Conservation (phyloP, 371 early-diverging fungal species). For the Mortierella polycephala region DNA sequence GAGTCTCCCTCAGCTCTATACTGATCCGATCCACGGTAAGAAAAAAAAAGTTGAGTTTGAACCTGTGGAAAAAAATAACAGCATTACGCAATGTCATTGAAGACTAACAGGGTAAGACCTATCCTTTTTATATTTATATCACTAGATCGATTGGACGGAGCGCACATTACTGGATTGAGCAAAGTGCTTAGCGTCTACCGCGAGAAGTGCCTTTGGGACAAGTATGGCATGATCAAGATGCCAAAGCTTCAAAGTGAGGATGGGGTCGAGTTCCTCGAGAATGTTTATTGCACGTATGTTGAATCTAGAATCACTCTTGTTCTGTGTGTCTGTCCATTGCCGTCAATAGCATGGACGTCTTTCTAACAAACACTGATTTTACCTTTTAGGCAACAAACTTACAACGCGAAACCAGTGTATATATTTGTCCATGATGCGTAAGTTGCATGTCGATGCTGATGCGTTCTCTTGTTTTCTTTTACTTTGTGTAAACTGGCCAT, state of each 20-base stretch:
- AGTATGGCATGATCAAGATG: constrained; percentile 44
- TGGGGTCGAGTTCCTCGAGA: constrained; percentile 29
- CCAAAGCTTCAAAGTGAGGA: constrained; percentile 29
- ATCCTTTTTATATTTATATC: not conserved
- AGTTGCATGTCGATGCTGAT: too few relatives aligned
- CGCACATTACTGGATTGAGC: constrained; percentile 7
- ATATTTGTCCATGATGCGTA: constrained; percentile 52
- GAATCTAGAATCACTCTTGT: too few relatives aligned
- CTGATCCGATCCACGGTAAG: constrained; percentile 31
- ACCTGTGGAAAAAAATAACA: too few relatives aligned
- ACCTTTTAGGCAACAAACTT: constrained; percentile 8
- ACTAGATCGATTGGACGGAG: constrained; percentile 13
- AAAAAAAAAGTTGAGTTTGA: not conserved
- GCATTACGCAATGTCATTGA: too few relatives aligned
- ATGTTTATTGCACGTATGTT: constrained; percentile 49
- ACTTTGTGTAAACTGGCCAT: not conserved
- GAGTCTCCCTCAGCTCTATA: constrained; percentile 40
- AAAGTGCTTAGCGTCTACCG: constrained; percentile 25
- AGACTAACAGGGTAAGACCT: too few relatives aligned
- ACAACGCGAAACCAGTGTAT: constrained; percentile 41
- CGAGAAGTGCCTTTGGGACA: constrained; percentile 18
- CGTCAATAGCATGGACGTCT: too few relatives aligned
- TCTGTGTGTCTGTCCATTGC: too few relatives aligned
- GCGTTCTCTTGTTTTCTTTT: too few relatives aligned
- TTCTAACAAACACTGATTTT: not conserved